These are phyloP conservation scores for Uncinocarpus reesii DNA, from an alignment of 2,329 filamentous ascomycete species.

Conservation along the genomic window DNA sequence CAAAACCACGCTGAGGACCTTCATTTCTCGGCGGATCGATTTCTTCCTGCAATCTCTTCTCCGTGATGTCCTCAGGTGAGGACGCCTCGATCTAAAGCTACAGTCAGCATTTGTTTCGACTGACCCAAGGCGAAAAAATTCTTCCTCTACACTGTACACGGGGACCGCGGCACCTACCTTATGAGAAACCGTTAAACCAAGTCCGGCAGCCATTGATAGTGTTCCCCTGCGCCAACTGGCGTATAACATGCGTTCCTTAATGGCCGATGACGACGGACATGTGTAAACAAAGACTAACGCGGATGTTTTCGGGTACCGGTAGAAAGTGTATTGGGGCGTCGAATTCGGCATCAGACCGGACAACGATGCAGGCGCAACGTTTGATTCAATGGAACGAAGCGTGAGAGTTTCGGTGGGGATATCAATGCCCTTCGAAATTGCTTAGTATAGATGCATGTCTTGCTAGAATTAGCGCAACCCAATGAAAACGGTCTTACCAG, in stretches of 20 bases:
- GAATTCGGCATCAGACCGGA: conserved; percentile 40
- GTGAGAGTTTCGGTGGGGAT: conserved; percentile 45
- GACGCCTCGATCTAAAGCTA: conserved; percentile 47
- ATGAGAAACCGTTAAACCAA: conserved; percentile 48
- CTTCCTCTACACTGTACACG: background rate
- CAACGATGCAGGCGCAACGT: conserved; percentile 38
- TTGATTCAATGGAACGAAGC: conserved; percentile 39
- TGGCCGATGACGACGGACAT: conserved; percentile 50
- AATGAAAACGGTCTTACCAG: conserved; percentile 35
- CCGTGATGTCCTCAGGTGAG: conserved; percentile 48
- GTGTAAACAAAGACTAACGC: conserved; percentile 54
- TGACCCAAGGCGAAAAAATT: no score
- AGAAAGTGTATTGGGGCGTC: conserved; percentile 53
- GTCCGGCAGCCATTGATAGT: conserved; percentile 45
- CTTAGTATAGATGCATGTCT: conserved; percentile 12
- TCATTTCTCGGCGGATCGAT: conserved; percentile 42
- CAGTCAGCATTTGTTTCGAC: background rate
- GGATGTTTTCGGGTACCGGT: conserved; percentile 42
- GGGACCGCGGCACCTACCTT: conserved; percentile 37
- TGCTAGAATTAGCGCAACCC: conserved; percentile 19
- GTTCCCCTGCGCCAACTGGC: conserved; percentile 48
- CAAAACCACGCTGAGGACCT: conserved; percentile 45
- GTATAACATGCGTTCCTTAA: conserved; percentile 58
- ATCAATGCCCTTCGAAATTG: conserved; percentile 30
- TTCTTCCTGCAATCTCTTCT: conserved; percentile 44